Evolutionary conservation across 2,329 filamentous ascomycete species (phyloP).

Genomic region (Cytospora piceae): DNA sequence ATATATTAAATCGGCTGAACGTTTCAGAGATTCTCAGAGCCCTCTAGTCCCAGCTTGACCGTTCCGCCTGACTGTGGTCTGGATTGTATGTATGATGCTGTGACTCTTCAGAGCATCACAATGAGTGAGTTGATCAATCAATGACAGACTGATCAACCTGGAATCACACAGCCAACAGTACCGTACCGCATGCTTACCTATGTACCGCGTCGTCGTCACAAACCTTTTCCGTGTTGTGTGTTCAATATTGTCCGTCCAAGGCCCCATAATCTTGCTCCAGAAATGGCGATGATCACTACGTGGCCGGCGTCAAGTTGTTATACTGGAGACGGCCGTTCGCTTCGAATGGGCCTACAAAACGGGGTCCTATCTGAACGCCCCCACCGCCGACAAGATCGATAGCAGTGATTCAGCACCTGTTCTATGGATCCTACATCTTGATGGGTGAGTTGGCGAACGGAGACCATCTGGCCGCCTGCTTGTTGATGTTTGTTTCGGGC

Average conservation of each 20-base stretch:
- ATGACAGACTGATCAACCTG: neutral
- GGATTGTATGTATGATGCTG: neutral
- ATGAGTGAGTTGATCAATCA: neutral
- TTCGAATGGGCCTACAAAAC: neutral
- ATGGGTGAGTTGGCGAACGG: neutral
- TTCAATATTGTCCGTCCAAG: neutral
- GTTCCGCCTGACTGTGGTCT: no score
- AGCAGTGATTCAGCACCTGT: neutral
- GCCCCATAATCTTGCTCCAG: neutral
- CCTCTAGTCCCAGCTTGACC: no score
- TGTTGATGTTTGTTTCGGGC: neutral
- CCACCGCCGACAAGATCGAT: neutral
- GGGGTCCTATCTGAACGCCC: neutral
- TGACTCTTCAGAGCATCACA: no score
- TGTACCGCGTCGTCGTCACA: neutral
- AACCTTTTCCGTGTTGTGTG: neutral
- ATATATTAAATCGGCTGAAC: no score
- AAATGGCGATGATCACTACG: slow-evolving; percentile 1
- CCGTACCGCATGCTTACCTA: neutral
- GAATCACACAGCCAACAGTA: neutral
- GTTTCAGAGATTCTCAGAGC: no score
- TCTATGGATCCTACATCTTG: neutral
- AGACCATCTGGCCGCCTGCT: neutral
- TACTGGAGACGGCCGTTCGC: neutral
- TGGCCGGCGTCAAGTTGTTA: neutral